Conservation (phyloP, 306 rosid species). For the Ziziphus jujuba region DNA sequence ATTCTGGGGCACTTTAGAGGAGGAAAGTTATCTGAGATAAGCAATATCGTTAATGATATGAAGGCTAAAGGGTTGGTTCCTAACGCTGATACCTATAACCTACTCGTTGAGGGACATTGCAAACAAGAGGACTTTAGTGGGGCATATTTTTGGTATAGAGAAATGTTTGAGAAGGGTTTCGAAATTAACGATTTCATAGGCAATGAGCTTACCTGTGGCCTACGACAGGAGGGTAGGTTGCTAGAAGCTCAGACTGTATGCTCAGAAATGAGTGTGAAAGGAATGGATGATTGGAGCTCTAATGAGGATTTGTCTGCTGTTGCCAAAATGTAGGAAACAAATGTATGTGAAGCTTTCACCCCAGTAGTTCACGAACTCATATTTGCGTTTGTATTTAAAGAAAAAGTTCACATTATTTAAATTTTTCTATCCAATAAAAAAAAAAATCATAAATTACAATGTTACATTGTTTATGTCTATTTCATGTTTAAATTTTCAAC, state of each 20-base stretch:
- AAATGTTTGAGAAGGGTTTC: slow-evolving; percentile 54
- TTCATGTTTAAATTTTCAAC: no score
- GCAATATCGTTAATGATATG: slow-evolving; percentile 60
- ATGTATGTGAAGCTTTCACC: background rate
- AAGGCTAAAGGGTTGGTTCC: slow-evolving; percentile 67
- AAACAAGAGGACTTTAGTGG: slow-evolving; percentile 57
- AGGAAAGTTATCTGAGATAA: slow-evolving; percentile 48
- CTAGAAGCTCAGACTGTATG: slow-evolving; percentile 58
- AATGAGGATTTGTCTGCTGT: slow-evolving; percentile 20
- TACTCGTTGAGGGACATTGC: slow-evolving; percentile 72
- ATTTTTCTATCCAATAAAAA: no score
- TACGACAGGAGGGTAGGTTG: slow-evolving; percentile 53
- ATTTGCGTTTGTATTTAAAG: no score
- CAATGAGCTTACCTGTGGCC: slow-evolving; percentile 59
- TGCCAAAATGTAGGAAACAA: slow-evolving; percentile 21
- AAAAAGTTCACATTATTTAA: no score
- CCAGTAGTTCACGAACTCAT: background rate
- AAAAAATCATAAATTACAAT: no score
- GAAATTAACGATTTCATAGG: slow-evolving; percentile 33
- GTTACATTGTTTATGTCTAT: no score
- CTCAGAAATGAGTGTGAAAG: slow-evolving; percentile 53
- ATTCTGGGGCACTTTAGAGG: slow-evolving; percentile 63
- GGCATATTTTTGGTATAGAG: slow-evolving; percentile 71
- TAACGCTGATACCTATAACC: slow-evolving; percentile 64
- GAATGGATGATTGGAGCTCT: slow-evolving; percentile 24